Evolutionary conservation across 352 stramenopile species (phyloP), one percentile per base, ranked within the genome.

Genomic region (Phytophthora sojae): DNA sequence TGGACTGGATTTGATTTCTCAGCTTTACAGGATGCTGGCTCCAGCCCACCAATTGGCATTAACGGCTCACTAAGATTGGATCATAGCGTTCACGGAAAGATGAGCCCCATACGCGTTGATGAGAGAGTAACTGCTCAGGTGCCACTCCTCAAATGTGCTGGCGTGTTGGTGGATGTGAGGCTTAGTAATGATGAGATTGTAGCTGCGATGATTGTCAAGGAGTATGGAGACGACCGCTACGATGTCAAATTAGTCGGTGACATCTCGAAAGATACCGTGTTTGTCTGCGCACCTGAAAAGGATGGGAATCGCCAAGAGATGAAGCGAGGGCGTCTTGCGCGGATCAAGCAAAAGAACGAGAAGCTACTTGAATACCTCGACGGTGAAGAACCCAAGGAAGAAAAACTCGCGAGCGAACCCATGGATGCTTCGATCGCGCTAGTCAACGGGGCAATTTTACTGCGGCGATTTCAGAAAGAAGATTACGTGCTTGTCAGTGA

Each of bases 1-100:
- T 93, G 86, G 86, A 90, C 75, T 7, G 86, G 82, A 6, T 87
- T 89, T 29, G 82, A 92, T 44, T 75, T 83, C 15, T 68, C 59
- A 7, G 65, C 64, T 6, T 19, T 77, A 35, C 3, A 52, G 3
- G 65, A 35, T 15, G 30, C 12, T 52, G n/a, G 9, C 17, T 14
- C 21, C 12, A 71, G 17, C 51, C 30, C 54, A 5, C 50, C n/a
- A 11, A 49, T 9, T 54, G 25, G 9, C 2, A 2, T 44, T 59
- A 6, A 6, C 6, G 25, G 25, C 35, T 35, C 30, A 44, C 39
- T 23, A 29, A 55, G 6, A 8, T 15, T 12, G 8, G 19, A 60
- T 19, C 30, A 21, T 23, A 23, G 60, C 9, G 26, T 59, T 32
- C 30, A 60, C 29, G 54, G 44, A 4, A 23, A 25, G 2, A 58